phyloP scores from a whole-genome alignment of 495 filamentous ascomycete genomes.

The Apiosordaria backusii region DNA sequence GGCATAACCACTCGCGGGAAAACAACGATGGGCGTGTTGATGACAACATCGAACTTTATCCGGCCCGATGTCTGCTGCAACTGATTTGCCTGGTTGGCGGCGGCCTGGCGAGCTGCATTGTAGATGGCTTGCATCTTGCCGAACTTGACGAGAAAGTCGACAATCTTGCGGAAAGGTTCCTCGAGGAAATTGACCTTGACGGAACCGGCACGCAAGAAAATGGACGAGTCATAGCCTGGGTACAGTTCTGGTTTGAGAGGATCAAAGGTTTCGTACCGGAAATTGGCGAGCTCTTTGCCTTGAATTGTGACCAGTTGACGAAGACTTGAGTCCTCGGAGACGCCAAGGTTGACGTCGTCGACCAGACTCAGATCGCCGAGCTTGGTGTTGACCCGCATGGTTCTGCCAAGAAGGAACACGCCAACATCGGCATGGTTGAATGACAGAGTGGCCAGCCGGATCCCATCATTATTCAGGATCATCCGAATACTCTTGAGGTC shows the following conservation, averaged over 20 bases:
- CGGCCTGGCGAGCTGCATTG: conserved; percentile 92
- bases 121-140: conserved; percentile 99
- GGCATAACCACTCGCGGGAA: conserved; percentile 75
- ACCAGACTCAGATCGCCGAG: conserved; percentile 84
- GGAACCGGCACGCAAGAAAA: conserved; percentile 84
- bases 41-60: conserved; percentile 87
- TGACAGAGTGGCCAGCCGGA: conserved; percentile 86
- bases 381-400: conserved; percentile 80
- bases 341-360: conserved; percentile 93
- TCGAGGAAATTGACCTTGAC: conserved; percentile 95
- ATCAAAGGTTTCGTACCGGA: conserved; percentile 95
- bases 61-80: conserved; percentile 84
- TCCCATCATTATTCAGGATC: conserved; percentile 97
- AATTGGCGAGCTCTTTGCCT: conserved; percentile 94
- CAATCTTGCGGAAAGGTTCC: conserved; percentile 96
- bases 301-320: conserved; percentile 89
- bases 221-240: conserved; percentile 91
- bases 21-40: conserved; percentile 93
- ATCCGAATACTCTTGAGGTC: conserved; percentile 88
- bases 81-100: conserved; percentile 89
- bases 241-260: conserved; percentile 61
- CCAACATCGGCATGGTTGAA: conserved; percentile 88
- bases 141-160: conserved; percentile 96
- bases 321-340: conserved; percentile 71
- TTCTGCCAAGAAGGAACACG: conserved; percentile 77